Percentiles rank a stretch among this genome's conserved stretches.
These are phyloP conservation scores for Geotrichum ghanense DNA, from an alignment of 805 yeast species.

Conservation along the genomic window DNA sequence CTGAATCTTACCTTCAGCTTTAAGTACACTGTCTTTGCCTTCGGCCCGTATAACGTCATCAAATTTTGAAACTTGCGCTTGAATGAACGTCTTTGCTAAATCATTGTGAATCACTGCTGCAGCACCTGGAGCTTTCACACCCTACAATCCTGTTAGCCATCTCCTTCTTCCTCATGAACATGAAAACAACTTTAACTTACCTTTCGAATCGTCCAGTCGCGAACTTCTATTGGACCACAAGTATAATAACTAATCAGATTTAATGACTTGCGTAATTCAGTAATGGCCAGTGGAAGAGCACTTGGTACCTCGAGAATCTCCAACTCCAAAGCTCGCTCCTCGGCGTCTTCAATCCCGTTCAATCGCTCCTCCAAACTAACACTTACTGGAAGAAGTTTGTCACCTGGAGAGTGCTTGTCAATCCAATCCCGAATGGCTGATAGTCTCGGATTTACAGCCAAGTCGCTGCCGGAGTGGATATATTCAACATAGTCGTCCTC, in stretches of 20 bases:
- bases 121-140: slow-evolving; percentile 75
- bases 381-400: slow-evolving; percentile 58
- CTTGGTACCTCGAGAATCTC: slow-evolving; percentile 26
- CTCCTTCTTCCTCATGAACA: no score
- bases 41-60: slow-evolving; percentile 40
- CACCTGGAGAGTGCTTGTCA: slow-evolving; percentile 51
- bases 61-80: slow-evolving; percentile 63
- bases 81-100: slow-evolving; percentile 66
- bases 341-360: slow-evolving; percentile 34
- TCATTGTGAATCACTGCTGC: slow-evolving; percentile 88
- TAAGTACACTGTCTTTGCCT: slow-evolving; percentile 42
- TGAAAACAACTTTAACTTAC: background rate
- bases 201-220: slow-evolving; percentile 79
- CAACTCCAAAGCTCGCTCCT: slow-evolving; percentile 20
- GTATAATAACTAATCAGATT: slow-evolving; percentile 76
- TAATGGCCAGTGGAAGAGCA: slow-evolving; percentile 52
- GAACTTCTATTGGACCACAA: slow-evolving; percentile 72
- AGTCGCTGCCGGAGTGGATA: slow-evolving; percentile 22
- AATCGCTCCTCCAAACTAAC: slow-evolving; percentile 55
- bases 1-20: slow-evolving; percentile 45
- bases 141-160: slow-evolving; percentile 17
- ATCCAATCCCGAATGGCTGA: slow-evolving; percentile 55
- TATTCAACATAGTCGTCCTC: slow-evolving; percentile 45
- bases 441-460: slow-evolving; percentile 35
- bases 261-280: slow-evolving; percentile 53